phyloP scores from a whole-genome alignment of 2,329 filamentous ascomycete genomes.

The Paecilomyces niveus region DNA sequence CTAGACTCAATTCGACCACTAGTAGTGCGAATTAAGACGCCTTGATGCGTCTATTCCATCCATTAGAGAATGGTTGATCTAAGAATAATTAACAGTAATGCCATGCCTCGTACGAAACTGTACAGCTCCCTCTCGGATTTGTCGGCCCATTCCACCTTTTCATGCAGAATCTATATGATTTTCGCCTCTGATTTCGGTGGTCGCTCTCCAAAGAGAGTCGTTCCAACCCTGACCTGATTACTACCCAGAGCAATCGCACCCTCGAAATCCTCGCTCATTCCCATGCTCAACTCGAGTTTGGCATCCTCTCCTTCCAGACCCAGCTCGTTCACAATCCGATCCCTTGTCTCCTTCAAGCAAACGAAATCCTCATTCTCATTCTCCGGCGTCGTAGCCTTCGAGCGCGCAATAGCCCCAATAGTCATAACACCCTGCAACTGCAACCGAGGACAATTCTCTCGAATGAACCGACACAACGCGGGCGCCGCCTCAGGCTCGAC shows the following conservation, averaged over 20 bases:
- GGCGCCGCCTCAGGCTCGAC: conserved; percentile 59
- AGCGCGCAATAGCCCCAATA: conserved; percentile 88
- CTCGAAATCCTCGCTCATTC: conserved; percentile 96
- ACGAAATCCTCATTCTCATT: conserved; percentile 90
- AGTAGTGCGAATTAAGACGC: neutral
- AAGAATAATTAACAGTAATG: neutral
- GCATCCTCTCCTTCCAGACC: conserved; percentile 39
- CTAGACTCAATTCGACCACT: neutral
- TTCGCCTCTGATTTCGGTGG: conserved; percentile 73
- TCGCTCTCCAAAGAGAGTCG: conserved; percentile 83
- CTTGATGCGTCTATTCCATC: neutral
- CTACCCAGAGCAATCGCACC: conserved; percentile 78
- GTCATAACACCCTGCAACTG: conserved; percentile 85
- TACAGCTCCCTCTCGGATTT: neutral
- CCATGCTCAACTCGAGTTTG: conserved; percentile 89
- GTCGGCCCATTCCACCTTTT: neutral
- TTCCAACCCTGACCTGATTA: conserved; percentile 83
- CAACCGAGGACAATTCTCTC: conserved; percentile 64
- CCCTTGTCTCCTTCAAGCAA: conserved; percentile 59
- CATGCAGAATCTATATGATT: conserved; percentile 35
- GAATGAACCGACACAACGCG: conserved; percentile 62
- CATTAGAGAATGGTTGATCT: neutral
- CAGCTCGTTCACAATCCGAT: conserved; percentile 60
- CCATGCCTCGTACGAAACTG: neutral
- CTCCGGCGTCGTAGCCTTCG: conserved; percentile 62